Evolutionary conservation across 2,329 filamentous ascomycete species (phyloP), one percentile per base, ranked within the genome.

Genomic region (Ilyonectria destructans): DNA sequence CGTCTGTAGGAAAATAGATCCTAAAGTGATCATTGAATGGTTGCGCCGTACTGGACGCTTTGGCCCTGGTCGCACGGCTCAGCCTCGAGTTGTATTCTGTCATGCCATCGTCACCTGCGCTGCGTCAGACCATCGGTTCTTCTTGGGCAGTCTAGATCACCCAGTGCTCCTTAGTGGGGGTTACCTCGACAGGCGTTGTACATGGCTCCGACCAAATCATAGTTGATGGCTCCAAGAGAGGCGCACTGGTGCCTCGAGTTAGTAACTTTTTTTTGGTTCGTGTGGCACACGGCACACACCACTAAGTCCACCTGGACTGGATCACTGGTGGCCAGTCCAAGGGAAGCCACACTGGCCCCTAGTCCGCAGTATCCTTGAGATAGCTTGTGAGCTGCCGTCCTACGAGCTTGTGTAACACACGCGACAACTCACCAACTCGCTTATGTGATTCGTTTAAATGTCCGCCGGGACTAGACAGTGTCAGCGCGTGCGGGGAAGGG

Each of bases 1-100:
- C 81, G 12, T 88, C 80, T 1, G 92, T 94, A 3, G 95, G 95
- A 75, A 96, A 98, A 80, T 95, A 97, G 58, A 97, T 87, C 10
- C 91, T 88, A 72, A 96, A 88, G 55, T 85, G 84, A 35, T 89
- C 81, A 69, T 82, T 82, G 40, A 83, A 71, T 62, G 69, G 37
- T 51, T 63, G 65, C 72, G 69, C 69, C 67, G 56, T 40, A 68
- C 70, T 37, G 68, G 58, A 29, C 72, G 72, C 58, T 69, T 72
- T 48, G 69, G 69, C 46, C 73, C 75, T 61, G 74, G 75, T 43
- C 67, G 70, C 49, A 66, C 77, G 80, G 67, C 26, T 79, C 72
- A 69, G 61, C 31, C 85, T 82, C 48, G 77, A 77, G 19, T 81
- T 80, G 69, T 85, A 85, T 70, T 88, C 84, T 55, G 82, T 82